Base-by-base conservation (phyloP, 1,284 basidiomycete species). In the Ganoderma lucidum region DNA sequence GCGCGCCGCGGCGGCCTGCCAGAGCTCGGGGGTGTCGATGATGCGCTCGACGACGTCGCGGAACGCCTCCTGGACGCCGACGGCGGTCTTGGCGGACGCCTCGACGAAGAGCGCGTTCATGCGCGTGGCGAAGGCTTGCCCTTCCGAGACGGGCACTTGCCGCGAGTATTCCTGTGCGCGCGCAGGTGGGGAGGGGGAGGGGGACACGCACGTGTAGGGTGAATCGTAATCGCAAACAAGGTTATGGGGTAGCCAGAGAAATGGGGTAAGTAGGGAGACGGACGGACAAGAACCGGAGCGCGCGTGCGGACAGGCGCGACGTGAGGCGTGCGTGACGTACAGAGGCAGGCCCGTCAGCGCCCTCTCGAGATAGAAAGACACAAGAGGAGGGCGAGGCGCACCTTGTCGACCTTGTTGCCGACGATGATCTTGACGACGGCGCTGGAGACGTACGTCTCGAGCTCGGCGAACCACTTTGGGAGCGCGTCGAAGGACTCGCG, bases 381-480 rank as follows among this genome's bases (percentile, higher is more conserved):
- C n/a, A n/a, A 6, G 17, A 19, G 4, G 44, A 37, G 35, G 15
- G 10, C 6, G 28, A 23, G 39, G 42, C 82, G 66, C 64, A 92
- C 94, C 87, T 96, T 97, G 84, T 99, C 97, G 5, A 97, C 86
- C 82, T 99, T 99, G 83, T 99, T 99, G 9, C 93, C 93, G 2
- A 99, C 96, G 37, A 99, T 88, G 76, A 99, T 96, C 87, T 96
- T 96, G 63, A 97, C 94, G n/a, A 98, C 95, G 9, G 92, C 91
- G 30, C 86, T 85, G 1, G 91, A 90, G 62, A 97, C 95, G 78
- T 98, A 99, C 32, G 95, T 97, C 77, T 98, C 96, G 12, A 99
- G 90, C 80, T 99, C 97, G 64, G 90, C 90, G 80, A 95, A 96
- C 97, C 98, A 99, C 66, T 91, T 87, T 15, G 96, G 92, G 17